These are phyloP conservation scores for Rhododendron simsii DNA, from an alignment of 148 eudicot species.

Conservation along the genomic window DNA sequence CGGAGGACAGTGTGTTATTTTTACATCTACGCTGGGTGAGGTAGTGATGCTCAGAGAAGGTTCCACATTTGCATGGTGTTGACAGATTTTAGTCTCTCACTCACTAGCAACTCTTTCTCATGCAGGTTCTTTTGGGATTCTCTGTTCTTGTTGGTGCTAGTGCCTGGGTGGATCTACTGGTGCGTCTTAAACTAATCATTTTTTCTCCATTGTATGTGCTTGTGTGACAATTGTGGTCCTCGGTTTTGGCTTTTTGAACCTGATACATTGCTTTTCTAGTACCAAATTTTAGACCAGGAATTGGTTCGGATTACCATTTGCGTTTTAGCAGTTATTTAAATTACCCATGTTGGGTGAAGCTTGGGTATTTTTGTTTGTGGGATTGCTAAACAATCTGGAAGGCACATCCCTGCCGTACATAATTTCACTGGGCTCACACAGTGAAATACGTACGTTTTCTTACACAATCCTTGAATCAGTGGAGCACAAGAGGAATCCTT, in stretches of 20 bases:
- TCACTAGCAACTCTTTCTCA: conserved; percentile 8
- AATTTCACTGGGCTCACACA: neutral
- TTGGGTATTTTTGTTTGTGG: neutral
- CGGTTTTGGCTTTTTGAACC: neutral
- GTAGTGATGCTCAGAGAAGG: neutral
- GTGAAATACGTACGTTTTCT: neutral
- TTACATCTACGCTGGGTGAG: neutral
- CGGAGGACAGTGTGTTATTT: neutral
- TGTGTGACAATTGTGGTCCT: neutral
- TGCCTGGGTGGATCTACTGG: conserved; percentile 99
- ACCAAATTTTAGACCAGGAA: neutral
- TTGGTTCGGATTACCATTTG: neutral
- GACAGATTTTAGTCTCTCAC: neutral
- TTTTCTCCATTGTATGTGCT: neutral
- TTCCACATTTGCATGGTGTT: neutral
- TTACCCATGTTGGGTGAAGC: neutral
- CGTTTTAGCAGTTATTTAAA: neutral
- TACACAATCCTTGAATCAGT: too few relatives aligned
- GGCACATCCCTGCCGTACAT: neutral
- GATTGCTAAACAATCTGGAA: neutral
- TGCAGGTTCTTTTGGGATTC: conserved; percentile 91
- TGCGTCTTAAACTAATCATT: conserved; percentile 16
- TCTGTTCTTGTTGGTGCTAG: conserved; percentile 97
- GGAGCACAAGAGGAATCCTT: neutral
- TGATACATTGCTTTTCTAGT: neutral